Percentiles rank a stretch among this genome's conserved stretches.
Evolutionary conservation across 1,139 yeast genomes (phyloP).

Genomic region (Hyphopichia pseudoburtonii): DNA sequence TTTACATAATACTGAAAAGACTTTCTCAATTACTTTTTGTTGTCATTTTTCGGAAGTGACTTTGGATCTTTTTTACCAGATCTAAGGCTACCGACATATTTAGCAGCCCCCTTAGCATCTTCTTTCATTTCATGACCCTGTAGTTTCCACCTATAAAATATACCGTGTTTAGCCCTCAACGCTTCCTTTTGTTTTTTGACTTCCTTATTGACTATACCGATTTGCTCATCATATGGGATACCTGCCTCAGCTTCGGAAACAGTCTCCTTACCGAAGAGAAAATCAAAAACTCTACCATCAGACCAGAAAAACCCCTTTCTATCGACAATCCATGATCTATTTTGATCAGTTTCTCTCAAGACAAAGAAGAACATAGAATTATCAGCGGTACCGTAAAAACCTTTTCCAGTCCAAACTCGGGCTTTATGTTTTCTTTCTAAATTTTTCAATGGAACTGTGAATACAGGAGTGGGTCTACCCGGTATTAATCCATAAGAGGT

Average conservation of each 20-base stretch:
- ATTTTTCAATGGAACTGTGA: conserved; percentile 60
- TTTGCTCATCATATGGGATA: conserved; percentile 61
- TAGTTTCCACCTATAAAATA: conserved; percentile 41
- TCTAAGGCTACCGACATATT: conserved; percentile 14
- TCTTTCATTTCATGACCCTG: conserved; percentile 34
- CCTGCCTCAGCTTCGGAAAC: conserved; percentile 77
- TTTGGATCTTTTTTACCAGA: conserved; percentile 3
- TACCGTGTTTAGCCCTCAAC: conserved; percentile 39
- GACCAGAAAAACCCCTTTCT: conserved; percentile 89
- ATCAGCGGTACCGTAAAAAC: conserved; percentile 83
- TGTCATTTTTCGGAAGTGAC: conserved; percentile 6
- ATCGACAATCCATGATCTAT: conserved; percentile 75
- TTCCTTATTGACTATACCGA: conserved; percentile 41
- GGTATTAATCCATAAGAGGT: conserved; percentile 78
- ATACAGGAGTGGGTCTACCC: conserved; percentile 73
- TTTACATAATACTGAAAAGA: too few species aligned
- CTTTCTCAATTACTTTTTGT: too few species aligned
- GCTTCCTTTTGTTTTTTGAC: conserved; percentile 40
- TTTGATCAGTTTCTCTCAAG: conserved; percentile 49
- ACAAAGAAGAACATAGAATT: conserved; percentile 72
- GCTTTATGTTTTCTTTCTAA: conserved; percentile 60
- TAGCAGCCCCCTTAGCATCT: conserved; percentile 27
- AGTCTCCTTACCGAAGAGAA: conserved; percentile 74
- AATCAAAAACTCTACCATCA: conserved; percentile 83
- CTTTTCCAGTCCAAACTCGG: conserved; percentile 81